Conservation (phyloP, 2,329 filamentous ascomycete genomes). For the Penicillium crustosum region DNA sequence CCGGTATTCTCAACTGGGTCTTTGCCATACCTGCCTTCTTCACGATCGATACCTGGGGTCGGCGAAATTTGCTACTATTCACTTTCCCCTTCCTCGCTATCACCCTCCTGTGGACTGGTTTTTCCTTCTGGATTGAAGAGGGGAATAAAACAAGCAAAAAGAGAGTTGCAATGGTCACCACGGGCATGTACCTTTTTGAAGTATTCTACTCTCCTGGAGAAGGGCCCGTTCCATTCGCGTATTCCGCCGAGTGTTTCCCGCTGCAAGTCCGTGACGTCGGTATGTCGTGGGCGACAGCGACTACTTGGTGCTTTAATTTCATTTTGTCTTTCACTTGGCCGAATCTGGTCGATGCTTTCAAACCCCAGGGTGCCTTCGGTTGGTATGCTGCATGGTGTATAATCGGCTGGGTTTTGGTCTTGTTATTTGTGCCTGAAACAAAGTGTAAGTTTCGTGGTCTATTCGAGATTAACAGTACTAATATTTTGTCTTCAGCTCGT, state of each 20-base stretch:
- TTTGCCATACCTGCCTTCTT: conserved; percentile 65
- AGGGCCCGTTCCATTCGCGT: conserved; percentile 64
- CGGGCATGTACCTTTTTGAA: conserved; percentile 50
- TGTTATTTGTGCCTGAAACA: conserved; percentile 54
- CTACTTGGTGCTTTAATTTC: conserved; percentile 58
- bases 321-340: conserved; percentile 57
- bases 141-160: conserved; percentile 30
- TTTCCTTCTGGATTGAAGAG: conserved; percentile 51
- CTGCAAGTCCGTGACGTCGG: conserved; percentile 62
- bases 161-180: conserved; percentile 45
- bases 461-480: conserved; percentile 4
- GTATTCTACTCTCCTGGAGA: conserved; percentile 57
- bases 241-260: conserved; percentile 65
- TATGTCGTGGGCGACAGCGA: conserved; percentile 59
- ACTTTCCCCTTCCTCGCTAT: conserved; percentile 63
- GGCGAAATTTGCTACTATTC: conserved; percentile 60
- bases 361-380: conserved; percentile 54
- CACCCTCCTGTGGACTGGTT: conserved; percentile 51
- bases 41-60: conserved; percentile 66
- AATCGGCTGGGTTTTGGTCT: conserved; percentile 53
- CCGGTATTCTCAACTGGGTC: conserved; percentile 65
- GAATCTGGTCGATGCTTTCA: conserved; percentile 49
- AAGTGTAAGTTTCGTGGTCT: conserved; percentile 33
- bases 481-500: conserved; percentile 28
- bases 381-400: conserved; percentile 59